Percentiles rank a stretch among this genome's conserved stretches.
Evolutionary conservation across 805 yeast species (phyloP).

Genomic region (Isabelozyma gotoi): DNA sequence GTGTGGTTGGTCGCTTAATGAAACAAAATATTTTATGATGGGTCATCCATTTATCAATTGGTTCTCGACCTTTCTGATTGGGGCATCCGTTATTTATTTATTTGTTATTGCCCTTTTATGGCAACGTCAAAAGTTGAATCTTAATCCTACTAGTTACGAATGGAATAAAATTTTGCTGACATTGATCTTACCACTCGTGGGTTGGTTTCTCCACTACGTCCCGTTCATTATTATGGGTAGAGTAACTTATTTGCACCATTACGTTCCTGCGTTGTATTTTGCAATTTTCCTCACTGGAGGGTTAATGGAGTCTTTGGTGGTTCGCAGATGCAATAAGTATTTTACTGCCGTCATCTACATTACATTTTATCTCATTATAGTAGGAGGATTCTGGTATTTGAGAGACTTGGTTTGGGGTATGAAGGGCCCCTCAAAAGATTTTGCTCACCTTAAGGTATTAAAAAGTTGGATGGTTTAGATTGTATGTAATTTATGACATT

Average conservation of each 20-base stretch:
- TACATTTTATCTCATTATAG: constrained; percentile 47
- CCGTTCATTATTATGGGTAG: constrained; percentile 45
- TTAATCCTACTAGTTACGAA: constrained; percentile 17
- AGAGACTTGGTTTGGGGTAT: constrained; percentile 81
- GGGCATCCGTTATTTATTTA: constrained; percentile 17
- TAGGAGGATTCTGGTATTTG: constrained; percentile 58
- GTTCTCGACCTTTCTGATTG: constrained; percentile 36
- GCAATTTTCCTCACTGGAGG: constrained; percentile 76
- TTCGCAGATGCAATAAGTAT: constrained; percentile 8
- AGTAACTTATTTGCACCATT: constrained; percentile 45
- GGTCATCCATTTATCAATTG: constrained; percentile 82
- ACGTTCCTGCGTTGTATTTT: constrained; percentile 44
- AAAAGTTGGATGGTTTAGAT: constrained; percentile 17
- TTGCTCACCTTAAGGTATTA: constrained; percentile 30
- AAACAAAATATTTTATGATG: constrained; percentile 61
- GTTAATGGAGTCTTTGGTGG: constrained; percentile 45
- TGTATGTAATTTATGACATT: constrained; percentile 4
- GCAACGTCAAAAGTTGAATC: constrained; percentile 30
- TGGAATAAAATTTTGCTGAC: constrained; percentile 29
- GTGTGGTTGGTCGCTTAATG: constrained; percentile 66
- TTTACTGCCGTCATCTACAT: constrained; percentile 34
- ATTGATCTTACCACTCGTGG: constrained; percentile 36
- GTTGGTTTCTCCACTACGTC: constrained; percentile 40
- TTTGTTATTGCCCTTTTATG: constrained; percentile 20
- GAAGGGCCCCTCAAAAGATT: constrained; percentile 38